A percentile compares a stretch with the other conserved stretches of the same genome.
phyloP scores from a whole-genome alignment of 768 basidiomycete species.

The Suillus sp. region DNA sequence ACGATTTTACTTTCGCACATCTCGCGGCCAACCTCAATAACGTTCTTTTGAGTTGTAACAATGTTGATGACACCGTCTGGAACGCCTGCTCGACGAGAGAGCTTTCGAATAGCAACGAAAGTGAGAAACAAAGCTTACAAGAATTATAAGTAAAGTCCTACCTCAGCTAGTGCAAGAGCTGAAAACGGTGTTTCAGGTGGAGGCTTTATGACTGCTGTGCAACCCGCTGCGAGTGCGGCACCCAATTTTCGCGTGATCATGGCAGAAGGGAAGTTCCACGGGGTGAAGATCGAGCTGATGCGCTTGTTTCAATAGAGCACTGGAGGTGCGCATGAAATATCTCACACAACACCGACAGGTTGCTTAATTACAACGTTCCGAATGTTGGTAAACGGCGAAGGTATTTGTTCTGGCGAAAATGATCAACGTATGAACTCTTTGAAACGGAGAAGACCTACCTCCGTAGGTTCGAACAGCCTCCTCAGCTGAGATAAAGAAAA shows the following conservation, averaged over 20 bases:
- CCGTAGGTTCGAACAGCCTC: slow-evolving; percentile 94
- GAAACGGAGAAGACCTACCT: slow-evolving; percentile 44
- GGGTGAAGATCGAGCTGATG: slow-evolving; percentile 72
- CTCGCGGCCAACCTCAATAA: slow-evolving; percentile 87
- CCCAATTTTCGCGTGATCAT: slow-evolving; percentile 93
- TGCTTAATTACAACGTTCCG: slow-evolving; percentile 94
- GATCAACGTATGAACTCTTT: neutral
- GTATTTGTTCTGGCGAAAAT: slow-evolving; percentile 67
- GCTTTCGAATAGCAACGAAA: slow-evolving; percentile 40
- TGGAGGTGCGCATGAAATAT: slow-evolving; percentile 17
- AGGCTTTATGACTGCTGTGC: slow-evolving; percentile 93
- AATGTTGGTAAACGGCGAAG: slow-evolving; percentile 64
- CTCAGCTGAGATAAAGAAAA: slow-evolving; percentile 57
- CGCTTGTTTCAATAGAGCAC: slow-evolving; percentile 5
- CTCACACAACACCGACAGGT: slow-evolving; percentile 67
- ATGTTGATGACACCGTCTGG: slow-evolving; percentile 96
- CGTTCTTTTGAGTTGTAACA: slow-evolving; percentile 84
- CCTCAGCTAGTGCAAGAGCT: slow-evolving; percentile 88
- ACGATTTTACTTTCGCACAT: slow-evolving; percentile 87
- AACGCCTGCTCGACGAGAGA: slow-evolving; percentile 86
- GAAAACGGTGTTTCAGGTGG: slow-evolving; percentile 95
- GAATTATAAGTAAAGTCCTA: slow-evolving; percentile 29
- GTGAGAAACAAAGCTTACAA: neutral
- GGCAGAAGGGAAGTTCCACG: slow-evolving; percentile 94
- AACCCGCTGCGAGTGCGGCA: slow-evolving; percentile 93